Conservation (phyloP, 2,329 filamentous ascomycete species). For the Verticillium zaregamsianum region DNA sequence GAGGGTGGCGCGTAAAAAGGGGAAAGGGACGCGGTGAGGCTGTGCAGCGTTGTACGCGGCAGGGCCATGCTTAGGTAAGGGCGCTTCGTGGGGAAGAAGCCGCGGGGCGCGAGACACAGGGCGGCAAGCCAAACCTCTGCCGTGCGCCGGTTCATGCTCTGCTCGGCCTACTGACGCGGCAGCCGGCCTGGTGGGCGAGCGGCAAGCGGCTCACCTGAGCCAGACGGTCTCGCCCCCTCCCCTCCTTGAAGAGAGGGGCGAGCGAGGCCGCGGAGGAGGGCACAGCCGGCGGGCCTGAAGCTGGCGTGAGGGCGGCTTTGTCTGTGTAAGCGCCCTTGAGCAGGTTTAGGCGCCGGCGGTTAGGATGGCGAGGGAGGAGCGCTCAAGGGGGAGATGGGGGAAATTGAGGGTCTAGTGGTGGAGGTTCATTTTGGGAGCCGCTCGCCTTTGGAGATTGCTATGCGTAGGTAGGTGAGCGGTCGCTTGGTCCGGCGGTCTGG, state of each 20-base stretch:
- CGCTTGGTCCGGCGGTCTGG: neutral
- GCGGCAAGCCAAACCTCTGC: neutral
- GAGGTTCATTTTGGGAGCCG: neutral
- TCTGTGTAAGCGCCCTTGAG: constrained; percentile 10
- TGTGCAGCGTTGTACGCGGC: constrained; percentile 1
- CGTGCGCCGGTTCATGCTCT: neutral
- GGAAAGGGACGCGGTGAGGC: neutral
- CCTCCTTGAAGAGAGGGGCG: neutral
- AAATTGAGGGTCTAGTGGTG: neutral
- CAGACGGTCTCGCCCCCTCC: neutral
- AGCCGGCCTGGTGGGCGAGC: neutral
- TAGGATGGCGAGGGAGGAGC: constrained; percentile 3
- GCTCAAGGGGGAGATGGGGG: neutral
- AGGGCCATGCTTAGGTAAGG: neutral
- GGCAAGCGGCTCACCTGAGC: neutral
- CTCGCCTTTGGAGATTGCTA: neutral
- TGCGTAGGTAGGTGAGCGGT: neutral
- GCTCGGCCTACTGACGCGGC: neutral
- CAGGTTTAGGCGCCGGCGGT: constrained; percentile 13
- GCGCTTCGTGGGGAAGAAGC: neutral
- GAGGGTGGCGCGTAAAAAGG: neutral
- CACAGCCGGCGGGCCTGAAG: neutral
- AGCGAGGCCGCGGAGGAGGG: neutral
- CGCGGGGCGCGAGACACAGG: neutral
- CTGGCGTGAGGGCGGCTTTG: neutral